These are phyloP conservation scores for Tricharina praecox DNA, from an alignment of 495 filamentous ascomycete species.

Conservation along the genomic window DNA sequence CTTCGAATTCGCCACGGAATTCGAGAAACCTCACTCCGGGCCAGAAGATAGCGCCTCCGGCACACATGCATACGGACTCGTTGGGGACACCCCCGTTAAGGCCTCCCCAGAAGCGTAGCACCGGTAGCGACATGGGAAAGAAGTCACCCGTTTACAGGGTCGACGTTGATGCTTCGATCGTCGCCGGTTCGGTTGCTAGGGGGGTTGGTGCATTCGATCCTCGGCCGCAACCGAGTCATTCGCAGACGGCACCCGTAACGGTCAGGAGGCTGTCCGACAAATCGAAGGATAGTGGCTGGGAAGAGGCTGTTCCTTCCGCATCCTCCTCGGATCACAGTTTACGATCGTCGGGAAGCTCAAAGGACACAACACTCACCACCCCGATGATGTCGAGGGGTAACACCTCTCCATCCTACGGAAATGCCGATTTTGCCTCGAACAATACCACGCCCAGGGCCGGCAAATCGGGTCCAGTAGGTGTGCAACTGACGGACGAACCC, in stretches of 20 bases:
- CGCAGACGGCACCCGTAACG: constrained; percentile 8
- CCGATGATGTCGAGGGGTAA: constrained; percentile 19
- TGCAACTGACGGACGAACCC: constrained; percentile 22
- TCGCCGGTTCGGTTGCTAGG: constrained; percentile 12
- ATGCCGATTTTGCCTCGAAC: constrained; percentile 3
- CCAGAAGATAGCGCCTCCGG: constrained; percentile 14
- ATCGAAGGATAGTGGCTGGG: constrained; percentile 26
- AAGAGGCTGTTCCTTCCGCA: constrained; percentile 22
- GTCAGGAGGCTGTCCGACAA: constrained; percentile 17
- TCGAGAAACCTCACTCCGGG: constrained; percentile 25
- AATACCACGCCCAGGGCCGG: constrained; percentile 11
- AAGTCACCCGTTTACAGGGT: constrained; percentile 17
- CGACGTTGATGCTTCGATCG: constrained; percentile 22
- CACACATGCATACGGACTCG: constrained; percentile 20
- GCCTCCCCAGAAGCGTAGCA: constrained; percentile 19
- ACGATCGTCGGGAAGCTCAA: constrained; percentile 20
- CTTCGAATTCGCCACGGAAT: constrained; percentile 23
- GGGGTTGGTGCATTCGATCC: constrained; percentile 4
- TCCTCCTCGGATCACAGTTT: constrained; percentile 25
- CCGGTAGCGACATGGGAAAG: constrained; percentile 20
- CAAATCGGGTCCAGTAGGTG: constrained; percentile 9
- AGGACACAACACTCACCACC: constrained; percentile 20
- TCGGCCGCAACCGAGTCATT: constrained; percentile 14
- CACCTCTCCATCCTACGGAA: constrained; percentile 9
- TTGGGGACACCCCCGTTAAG: constrained; percentile 17